Conservation (phyloP, 1,139 yeast species). For the Hansenula lynferdii region DNA sequence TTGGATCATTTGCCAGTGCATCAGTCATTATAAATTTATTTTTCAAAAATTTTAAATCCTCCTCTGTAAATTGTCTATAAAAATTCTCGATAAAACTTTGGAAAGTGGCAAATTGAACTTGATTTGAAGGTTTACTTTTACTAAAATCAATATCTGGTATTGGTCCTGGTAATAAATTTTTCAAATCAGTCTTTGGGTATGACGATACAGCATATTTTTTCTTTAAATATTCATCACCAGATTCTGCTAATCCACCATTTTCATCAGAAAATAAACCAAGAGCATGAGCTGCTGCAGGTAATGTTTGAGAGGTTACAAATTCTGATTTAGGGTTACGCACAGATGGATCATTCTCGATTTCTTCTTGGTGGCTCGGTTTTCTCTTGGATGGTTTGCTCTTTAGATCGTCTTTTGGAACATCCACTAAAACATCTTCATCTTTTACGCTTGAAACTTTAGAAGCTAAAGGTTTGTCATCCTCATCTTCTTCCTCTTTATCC, state of each 20-base stretch:
- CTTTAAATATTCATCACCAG: conserved; percentile 69
- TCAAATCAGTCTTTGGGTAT: conserved; percentile 75
- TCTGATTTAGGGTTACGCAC: conserved; percentile 75
- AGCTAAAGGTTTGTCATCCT: not conserved
- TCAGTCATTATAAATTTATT: conserved; percentile 56
- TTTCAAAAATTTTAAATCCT: conserved; percentile 71
- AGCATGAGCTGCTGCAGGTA: conserved; percentile 63
- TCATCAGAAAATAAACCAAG: conserved; percentile 66
- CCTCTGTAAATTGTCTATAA: conserved; percentile 71
- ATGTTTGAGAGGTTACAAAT: conserved; percentile 66
- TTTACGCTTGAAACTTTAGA: not conserved
- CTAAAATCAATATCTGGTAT: conserved; percentile 88
- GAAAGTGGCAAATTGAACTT: conserved; percentile 88
- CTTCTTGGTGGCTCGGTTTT: conserved; percentile 6
- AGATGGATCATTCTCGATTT: conserved; percentile 51
- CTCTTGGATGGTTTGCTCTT: conserved; percentile 1
- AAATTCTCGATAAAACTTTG: conserved; percentile 82
- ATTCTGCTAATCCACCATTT: conserved; percentile 40
- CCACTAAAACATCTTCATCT: conserved; percentile 5
- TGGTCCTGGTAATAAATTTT: conserved; percentile 76
- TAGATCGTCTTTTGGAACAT: not conserved
- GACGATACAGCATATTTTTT: conserved; percentile 84
- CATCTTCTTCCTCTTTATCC: conserved; percentile 2
- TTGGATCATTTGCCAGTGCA: conserved; percentile 32
- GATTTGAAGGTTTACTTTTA: conserved; percentile 81